phyloP scores from a whole-genome alignment of 768 basidiomycete genomes.

The Cubamyces sp. region DNA sequence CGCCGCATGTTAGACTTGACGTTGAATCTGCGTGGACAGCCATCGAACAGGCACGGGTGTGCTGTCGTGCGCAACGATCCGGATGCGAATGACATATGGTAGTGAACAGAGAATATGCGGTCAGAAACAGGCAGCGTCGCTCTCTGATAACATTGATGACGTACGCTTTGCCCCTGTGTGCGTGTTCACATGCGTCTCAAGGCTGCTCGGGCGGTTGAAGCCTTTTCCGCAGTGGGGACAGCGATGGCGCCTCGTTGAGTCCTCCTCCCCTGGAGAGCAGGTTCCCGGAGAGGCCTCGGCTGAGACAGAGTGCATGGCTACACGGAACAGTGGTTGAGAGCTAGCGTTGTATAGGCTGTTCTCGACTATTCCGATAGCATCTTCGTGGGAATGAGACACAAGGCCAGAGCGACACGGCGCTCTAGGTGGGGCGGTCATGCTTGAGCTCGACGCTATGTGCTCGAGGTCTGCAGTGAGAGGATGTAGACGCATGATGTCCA shows the following conservation, averaged over 20 bases:
- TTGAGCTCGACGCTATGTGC: constrained; percentile 15
- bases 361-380: not conserved
- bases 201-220: constrained; percentile 70
- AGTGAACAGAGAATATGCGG: no score
- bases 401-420: constrained; percentile 1
- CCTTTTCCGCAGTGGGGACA: constrained; percentile 58
- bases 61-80: constrained; percentile 43
- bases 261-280: constrained; percentile 16
- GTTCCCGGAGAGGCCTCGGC: constrained; percentile 2
- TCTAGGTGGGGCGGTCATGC: constrained; percentile 4
- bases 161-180: constrained; percentile 73
- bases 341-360: not conserved
- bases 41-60: constrained; percentile 73
- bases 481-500: constrained; percentile 8
- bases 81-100: no score
- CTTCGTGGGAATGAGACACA: not conserved
- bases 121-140: no score
- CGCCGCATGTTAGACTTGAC: constrained; percentile 87
- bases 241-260: constrained; percentile 34
- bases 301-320: constrained; percentile 2
- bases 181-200: constrained; percentile 67
- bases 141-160: constrained; percentile 32
- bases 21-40: constrained; percentile 78
- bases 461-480: constrained; percentile 22
- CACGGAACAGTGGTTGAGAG: constrained; percentile 21